phyloP scores from a whole-genome alignment of 768 basidiomycete species.

The Boletus sp. region DNA sequence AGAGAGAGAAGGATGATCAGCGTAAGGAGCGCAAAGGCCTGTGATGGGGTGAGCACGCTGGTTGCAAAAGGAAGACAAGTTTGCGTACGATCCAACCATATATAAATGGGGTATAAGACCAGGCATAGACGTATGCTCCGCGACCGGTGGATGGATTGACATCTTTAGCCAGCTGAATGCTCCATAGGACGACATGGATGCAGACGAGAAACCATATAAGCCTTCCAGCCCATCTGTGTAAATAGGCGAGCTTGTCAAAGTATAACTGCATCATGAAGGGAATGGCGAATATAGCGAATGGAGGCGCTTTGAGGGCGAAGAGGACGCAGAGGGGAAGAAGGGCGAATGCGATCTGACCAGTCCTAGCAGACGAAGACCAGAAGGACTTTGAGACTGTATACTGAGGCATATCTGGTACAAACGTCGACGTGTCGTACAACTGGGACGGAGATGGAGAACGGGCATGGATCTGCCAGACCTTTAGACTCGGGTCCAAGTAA shows the following conservation, averaged over 20 bases:
- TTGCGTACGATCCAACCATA: conserved; percentile 56
- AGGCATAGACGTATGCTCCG: conserved; percentile 50
- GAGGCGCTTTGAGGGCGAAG: conserved; percentile 67
- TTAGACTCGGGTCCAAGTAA: conserved; percentile 54
- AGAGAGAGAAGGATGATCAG: conserved; percentile 52
- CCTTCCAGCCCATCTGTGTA: conserved; percentile 72
- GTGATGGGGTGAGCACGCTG: conserved; percentile 2
- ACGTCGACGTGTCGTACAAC: conserved; percentile 32
- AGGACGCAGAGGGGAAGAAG: conserved; percentile 69
- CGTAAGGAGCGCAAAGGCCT: conserved; percentile 60
- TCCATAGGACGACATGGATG: conserved; percentile 67
- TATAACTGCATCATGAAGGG: conserved; percentile 61
- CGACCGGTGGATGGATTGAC: conserved; percentile 41
- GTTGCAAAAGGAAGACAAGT: conserved; percentile 4
- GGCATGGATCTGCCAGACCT: conserved; percentile 42
- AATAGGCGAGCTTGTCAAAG: conserved; percentile 71
- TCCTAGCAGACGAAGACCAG: conserved; percentile 69
- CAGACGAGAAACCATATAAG: conserved; percentile 64
- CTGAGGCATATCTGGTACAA: conserved; percentile 43
- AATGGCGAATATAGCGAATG: conserved; percentile 69
- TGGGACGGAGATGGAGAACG: conserved; percentile 21
- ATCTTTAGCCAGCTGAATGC: conserved; percentile 59
- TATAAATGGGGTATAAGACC: conserved; percentile 58
- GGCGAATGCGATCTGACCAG: conserved; percentile 70
- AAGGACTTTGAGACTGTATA: conserved; percentile 65